Evolutionary conservation across 2,329 filamentous ascomycete genomes (phyloP).

Genomic region (Apiospora aurea): DNA sequence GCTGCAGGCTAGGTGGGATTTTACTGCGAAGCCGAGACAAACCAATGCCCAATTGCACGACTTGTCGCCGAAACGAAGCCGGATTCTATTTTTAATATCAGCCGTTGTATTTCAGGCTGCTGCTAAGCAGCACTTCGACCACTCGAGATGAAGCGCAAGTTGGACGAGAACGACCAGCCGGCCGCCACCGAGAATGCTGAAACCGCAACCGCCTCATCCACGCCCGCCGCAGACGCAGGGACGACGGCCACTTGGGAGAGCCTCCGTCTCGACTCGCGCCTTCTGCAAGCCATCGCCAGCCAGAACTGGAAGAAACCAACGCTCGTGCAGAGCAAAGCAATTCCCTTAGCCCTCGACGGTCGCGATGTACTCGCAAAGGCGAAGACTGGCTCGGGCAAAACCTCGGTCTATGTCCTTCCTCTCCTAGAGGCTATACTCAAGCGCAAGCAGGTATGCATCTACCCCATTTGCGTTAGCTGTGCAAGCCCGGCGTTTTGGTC

Average conservation of each 20-base stretch:
- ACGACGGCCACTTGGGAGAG: slow-evolving; percentile 68
- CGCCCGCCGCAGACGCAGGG: neutral
- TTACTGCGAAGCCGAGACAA: neutral
- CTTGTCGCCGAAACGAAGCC: neutral
- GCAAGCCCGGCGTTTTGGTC: neutral
- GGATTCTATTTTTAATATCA: neutral
- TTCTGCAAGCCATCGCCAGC: slow-evolving; percentile 85
- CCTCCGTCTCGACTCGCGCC: slow-evolving; percentile 81
- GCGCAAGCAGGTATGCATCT: slow-evolving; percentile 68
- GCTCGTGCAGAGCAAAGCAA: slow-evolving; percentile 85
- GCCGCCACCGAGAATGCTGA: slow-evolving; percentile 41
- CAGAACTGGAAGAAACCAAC: slow-evolving; percentile 88
- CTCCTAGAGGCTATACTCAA: slow-evolving; percentile 85
- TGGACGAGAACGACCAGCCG: slow-evolving; percentile 56
- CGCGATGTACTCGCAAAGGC: slow-evolving; percentile 91
- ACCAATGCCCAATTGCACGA: neutral
- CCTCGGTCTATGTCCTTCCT: slow-evolving; percentile 91
- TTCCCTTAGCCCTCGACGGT: slow-evolving; percentile 86
- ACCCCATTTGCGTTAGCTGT: neutral
- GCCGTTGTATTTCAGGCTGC: neutral
- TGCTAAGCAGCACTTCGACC: neutral
- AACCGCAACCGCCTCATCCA: slow-evolving; percentile 22
- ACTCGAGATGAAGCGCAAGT: slow-evolving; percentile 63
- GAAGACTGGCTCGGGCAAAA: slow-evolving; percentile 96
- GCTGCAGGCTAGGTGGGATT: slow-evolving; percentile 1